Evolutionary conservation across 345 rosid species (phyloP).

Genomic region (Cardiospermum halicacabum): DNA sequence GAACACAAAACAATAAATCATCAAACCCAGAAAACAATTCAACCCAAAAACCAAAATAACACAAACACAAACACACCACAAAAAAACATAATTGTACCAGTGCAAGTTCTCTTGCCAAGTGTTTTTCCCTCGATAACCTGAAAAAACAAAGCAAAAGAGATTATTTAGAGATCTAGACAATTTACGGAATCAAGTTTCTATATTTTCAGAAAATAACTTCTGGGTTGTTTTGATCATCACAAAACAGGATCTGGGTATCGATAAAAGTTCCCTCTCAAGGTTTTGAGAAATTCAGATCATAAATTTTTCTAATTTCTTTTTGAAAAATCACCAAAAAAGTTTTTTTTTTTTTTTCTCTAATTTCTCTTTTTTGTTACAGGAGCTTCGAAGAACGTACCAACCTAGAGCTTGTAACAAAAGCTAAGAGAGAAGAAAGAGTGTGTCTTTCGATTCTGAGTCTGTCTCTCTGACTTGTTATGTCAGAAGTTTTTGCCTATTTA

Average conservation of each 20-base stretch:
- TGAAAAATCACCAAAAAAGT: not conserved
- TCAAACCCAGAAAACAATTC: not conserved
- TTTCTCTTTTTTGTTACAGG: not conserved
- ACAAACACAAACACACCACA: slow-evolving; percentile 7
- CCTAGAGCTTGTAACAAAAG: slow-evolving; percentile 24
- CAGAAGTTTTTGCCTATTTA: slow-evolving; percentile 3
- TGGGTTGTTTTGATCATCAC: not conserved
- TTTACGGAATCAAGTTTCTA: not conserved
- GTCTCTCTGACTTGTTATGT: slow-evolving; percentile 18
- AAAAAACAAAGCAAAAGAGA: slow-evolving; percentile 11
- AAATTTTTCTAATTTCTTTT: too few relatives aligned
- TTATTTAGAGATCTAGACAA: slow-evolving; percentile 20
- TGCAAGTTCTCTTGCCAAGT: not conserved
- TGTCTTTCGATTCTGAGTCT: too few relatives aligned
- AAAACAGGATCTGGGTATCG: slow-evolving; percentile 19
- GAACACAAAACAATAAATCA: not conserved
- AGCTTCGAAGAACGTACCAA: slow-evolving; percentile 20
- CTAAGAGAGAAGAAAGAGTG: too few relatives aligned
- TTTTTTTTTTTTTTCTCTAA: not conserved
- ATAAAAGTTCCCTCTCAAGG: slow-evolving; percentile 16
- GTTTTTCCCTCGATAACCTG: slow-evolving; percentile 16
- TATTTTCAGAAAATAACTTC: not conserved
- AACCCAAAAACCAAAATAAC: not conserved
- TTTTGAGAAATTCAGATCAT: too few relatives aligned
- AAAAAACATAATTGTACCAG: slow-evolving; percentile 19